phyloP scores from a whole-genome alignment of 192 early-diverging fungal genomes.

The Coemansia sp. region DNA sequence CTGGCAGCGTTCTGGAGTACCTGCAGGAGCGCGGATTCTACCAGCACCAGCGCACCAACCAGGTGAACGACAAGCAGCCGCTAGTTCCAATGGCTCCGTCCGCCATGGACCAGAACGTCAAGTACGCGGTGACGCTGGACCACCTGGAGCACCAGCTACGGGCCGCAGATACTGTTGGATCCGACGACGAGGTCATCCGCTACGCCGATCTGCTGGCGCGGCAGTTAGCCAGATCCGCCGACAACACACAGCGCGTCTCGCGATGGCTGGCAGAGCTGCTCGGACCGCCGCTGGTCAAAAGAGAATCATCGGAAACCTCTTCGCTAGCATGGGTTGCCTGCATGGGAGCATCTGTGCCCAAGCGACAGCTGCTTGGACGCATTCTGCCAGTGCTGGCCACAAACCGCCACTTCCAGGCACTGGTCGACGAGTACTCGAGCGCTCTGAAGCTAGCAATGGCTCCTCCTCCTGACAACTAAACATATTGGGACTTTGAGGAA shows the following conservation, averaged over 20 bases:
- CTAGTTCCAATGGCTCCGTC: slow-evolving; percentile 2
- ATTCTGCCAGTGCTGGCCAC: slow-evolving; percentile 68
- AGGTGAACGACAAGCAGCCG: neutral
- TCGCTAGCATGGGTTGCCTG: neutral
- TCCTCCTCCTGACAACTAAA: neutral
- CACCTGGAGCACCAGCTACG: slow-evolving; percentile 48
- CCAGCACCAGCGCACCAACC: slow-evolving; percentile 13
- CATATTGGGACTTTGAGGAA: neutral
- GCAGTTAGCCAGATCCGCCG: slow-evolving; percentile 16
- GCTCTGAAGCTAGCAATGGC: slow-evolving; percentile 13
- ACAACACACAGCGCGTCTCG: slow-evolving; percentile 4
- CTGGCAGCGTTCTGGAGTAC: neutral
- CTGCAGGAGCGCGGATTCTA: slow-evolving; percentile 21
- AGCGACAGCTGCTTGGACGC: slow-evolving; percentile 64
- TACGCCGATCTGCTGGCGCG: slow-evolving; percentile 24
- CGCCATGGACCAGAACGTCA: neutral
- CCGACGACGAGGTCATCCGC: slow-evolving; percentile 20
- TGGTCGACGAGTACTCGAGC: slow-evolving; percentile 59
- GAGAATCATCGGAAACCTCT: neutral
- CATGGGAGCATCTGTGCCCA: slow-evolving; percentile 55
- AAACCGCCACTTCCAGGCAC: slow-evolving; percentile 64
- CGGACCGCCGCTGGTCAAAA: slow-evolving; percentile 36
- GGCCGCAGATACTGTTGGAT: slow-evolving; percentile 16
- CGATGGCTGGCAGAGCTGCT: slow-evolving; percentile 39
- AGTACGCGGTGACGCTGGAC: slow-evolving; percentile 36